phyloP scores from a whole-genome alignment of 345 rosid species.

The Draba incana region DNA sequence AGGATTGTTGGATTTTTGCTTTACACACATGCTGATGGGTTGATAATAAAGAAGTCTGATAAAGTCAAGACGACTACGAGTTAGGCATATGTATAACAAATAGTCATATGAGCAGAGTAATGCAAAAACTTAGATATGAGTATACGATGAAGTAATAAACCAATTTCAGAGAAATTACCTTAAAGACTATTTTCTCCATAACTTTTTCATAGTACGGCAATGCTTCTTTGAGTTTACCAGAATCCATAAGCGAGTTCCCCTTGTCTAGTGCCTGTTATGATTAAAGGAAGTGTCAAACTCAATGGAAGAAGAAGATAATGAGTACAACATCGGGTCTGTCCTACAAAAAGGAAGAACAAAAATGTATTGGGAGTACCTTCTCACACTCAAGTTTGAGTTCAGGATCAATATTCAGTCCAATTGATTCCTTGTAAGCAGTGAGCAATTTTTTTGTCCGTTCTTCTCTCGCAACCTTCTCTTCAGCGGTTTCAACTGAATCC shows the following conservation, averaged over 20 bases:
- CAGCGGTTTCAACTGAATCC: slow-evolving; percentile 74
- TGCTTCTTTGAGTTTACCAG: slow-evolving; percentile 79
- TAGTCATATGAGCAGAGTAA: slow-evolving; percentile 6
- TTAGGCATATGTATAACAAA: background rate
- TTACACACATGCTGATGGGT: slow-evolving; percentile 23
- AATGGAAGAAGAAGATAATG: slow-evolving; percentile 17
- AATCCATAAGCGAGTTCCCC: slow-evolving; percentile 79
- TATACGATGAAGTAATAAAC: slow-evolving; percentile 11
- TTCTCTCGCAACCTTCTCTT: slow-evolving; percentile 74
- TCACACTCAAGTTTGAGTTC: slow-evolving; percentile 78
- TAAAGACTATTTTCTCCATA: slow-evolving; percentile 68
- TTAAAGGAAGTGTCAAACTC: slow-evolving; percentile 10
- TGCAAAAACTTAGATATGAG: slow-evolving; percentile 22
- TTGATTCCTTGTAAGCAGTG: slow-evolving; percentile 67
- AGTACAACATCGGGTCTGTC: slow-evolving; percentile 8
- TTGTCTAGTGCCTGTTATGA: slow-evolving; percentile 61
- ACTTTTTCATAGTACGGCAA: slow-evolving; percentile 63
- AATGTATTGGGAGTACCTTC: slow-evolving; percentile 50
- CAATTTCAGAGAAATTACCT: slow-evolving; percentile 53
- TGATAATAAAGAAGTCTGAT: slow-evolving; percentile 14
- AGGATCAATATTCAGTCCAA: slow-evolving; percentile 72
- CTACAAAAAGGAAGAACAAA: slow-evolving; percentile 11
- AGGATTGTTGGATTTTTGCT: slow-evolving; percentile 2
- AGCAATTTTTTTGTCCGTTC: slow-evolving; percentile 61
- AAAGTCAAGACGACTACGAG: background rate